These are phyloP conservation scores for Oryza rufipogon DNA, from an alignment of 176 grass and related monocot species.

Conservation along the genomic window DNA sequence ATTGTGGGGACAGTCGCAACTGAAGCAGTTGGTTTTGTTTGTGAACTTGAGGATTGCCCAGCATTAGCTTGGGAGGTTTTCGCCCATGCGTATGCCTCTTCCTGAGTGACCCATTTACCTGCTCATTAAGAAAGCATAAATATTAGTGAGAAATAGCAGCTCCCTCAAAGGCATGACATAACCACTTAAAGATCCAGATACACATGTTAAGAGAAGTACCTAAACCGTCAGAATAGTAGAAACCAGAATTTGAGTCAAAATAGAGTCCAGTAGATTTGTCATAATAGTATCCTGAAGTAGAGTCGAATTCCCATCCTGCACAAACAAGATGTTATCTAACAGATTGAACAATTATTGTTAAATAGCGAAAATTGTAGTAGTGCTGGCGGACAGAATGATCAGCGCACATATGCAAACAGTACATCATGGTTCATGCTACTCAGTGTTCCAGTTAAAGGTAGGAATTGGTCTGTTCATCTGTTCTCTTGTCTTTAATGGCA, in stretches of 20 bases:
- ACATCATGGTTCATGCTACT: neutral
- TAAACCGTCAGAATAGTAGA: constrained; percentile 79
- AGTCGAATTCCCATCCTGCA: constrained; percentile 76
- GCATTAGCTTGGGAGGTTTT: constrained; percentile 40
- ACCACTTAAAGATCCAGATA: neutral
- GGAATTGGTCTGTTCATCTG: neutral
- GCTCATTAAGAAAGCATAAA: constrained; percentile 21
- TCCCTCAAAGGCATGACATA: neutral
- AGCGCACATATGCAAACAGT: neutral
- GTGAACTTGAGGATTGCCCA: constrained; percentile 51
- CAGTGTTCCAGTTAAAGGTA: neutral
- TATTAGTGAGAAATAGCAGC: neutral
- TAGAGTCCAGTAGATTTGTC: constrained; percentile 71
- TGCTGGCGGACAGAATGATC: neutral
- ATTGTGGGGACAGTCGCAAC: neutral
- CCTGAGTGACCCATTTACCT: constrained; percentile 83
- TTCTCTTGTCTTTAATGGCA: neutral
- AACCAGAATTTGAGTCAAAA: constrained; percentile 74
- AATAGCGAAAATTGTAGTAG: neutral
- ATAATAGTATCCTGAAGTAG: constrained; percentile 71
- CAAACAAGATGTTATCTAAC: constrained; percentile 29
- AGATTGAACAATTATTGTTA: neutral
- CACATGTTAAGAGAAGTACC: constrained; percentile 44
- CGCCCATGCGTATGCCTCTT: constrained; percentile 70
- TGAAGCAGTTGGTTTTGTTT: constrained; percentile 34